These are phyloP conservation scores for Starmerella stellata DNA, from an alignment of 805 yeast species.

Conservation along the genomic window DNA sequence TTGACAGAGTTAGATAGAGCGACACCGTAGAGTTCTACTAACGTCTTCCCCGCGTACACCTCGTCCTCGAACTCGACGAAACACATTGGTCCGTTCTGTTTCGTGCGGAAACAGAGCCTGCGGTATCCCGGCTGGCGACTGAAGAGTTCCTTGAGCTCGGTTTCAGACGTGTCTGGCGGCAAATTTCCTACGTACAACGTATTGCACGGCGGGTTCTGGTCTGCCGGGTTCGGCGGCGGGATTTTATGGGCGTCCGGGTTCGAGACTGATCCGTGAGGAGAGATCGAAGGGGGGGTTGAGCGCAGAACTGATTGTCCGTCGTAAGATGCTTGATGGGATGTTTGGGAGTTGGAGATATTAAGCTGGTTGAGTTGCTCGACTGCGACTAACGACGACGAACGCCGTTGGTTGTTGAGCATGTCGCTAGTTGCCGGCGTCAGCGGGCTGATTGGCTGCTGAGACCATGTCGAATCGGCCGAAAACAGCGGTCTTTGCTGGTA, in stretches of 20 bases:
- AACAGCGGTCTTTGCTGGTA: slow-evolving; percentile 10
- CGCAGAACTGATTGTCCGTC: neutral
- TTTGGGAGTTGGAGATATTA: too few relatives aligned
- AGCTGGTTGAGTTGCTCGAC: neutral
- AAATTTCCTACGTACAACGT: slow-evolving; percentile 91
- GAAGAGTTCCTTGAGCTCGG: slow-evolving; percentile 72
- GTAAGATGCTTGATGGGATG: neutral
- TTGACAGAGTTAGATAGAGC: slow-evolving; percentile 75
- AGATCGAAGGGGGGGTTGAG: neutral
- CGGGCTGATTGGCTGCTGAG: slow-evolving; percentile 12
- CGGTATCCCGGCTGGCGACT: slow-evolving; percentile 84
- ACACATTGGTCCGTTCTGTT: slow-evolving; percentile 89
- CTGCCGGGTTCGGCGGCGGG: slow-evolving; percentile 80
- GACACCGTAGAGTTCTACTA: slow-evolving; percentile 85
- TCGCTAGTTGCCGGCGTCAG: slow-evolving; percentile 7
- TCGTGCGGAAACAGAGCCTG: slow-evolving; percentile 77
- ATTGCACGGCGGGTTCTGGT: slow-evolving; percentile 97
- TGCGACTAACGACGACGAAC: neutral
- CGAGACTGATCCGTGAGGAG: neutral
- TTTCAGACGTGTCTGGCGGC: slow-evolving; percentile 93
- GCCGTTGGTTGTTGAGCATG: neutral
- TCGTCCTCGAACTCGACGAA: slow-evolving; percentile 98
- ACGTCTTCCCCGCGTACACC: slow-evolving; percentile 76
- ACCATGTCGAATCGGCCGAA: slow-evolving; percentile 12
- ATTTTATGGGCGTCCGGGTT: slow-evolving; percentile 10